Evolutionary conservation across 169 alveolate species (phyloP), one percentile per base, ranked within the genome.

Genomic region (Plasmodium cynomolgi): DNA sequence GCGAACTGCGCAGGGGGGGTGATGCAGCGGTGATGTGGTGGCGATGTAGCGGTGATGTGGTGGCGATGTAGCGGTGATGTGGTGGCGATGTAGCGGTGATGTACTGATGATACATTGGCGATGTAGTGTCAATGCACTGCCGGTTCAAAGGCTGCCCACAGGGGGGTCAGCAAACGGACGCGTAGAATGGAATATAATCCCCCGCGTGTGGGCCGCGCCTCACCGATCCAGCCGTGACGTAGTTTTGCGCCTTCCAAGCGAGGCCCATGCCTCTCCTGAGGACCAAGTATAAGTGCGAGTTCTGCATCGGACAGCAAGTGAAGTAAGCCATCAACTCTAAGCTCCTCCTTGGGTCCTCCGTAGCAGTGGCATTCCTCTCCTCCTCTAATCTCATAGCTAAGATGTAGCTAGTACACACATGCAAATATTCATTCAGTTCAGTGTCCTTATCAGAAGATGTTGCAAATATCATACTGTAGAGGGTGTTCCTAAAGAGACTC

Each of bases 181-280:
- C 1, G 56, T 3, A 11, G 56, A 1, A 44, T 44, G 56, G 9
- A 3, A 0, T 44, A n/a, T 44, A n/a, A 31, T 2, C 3, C n/a
- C 50, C 50, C 13, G 29, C 50, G 5, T 8, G n/a, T 13, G 26
- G 47, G 9, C 11, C 17, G n/a, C 15, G n/a, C 4, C 37, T 37
- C 72, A 88, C 94, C 85, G 95, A 91, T 81, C 95, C 97, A 17
- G 98, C 97, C 0, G 98, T 97, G n/a, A 81, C 93, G 84, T 96
- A 97, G 81, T 97, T 97, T 39, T 97, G 97, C 5, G 98, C 97
- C 85, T 97, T 97, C 98, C 98, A 97, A 47, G 97, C 96, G 39
- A 97, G 92, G n/a, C 98, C 98, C 97, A 97, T 96, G 15, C 98
- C 97, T 58, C 98, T 96, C 44, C 98, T 84, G 72, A 97, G 80